Conservation (phyloP, 2,329 filamentous ascomycete species). For the Phaeoacremonium minimum region DNA sequence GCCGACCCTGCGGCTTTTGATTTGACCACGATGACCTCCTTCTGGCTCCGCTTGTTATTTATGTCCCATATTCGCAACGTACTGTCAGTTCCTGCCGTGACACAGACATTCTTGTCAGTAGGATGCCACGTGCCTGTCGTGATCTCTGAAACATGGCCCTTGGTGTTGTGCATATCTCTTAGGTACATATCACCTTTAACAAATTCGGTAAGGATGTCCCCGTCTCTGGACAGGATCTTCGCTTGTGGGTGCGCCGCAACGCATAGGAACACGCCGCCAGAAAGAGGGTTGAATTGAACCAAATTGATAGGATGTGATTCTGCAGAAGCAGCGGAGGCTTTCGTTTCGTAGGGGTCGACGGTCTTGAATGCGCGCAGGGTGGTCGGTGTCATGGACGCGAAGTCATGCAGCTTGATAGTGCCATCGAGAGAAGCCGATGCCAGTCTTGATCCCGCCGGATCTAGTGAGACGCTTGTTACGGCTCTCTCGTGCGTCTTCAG, state of each 20-base stretch:
- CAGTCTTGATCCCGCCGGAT: conserved; percentile 79
- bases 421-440: conserved; percentile 91
- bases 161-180: conserved; percentile 95
- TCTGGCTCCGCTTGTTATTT: conserved; percentile 84
- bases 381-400: conserved; percentile 90
- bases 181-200: conserved; percentile 98
- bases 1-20: conserved; percentile 84
- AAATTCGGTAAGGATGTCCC: conserved; percentile 80
- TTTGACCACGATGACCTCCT: conserved; percentile 93
- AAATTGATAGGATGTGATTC: conserved; percentile 89
- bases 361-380: conserved; percentile 92
- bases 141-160: conserved; percentile 90
- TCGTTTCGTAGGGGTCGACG: conserved; percentile 79
- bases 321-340: conserved; percentile 60
- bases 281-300: conserved; percentile 78
- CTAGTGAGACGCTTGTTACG: conserved; percentile 78
- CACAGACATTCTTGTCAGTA: conserved; percentile 74
- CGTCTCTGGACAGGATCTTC: conserved; percentile 84
- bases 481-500: conserved; percentile 89
- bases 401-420: conserved; percentile 88
- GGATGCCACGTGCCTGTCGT: conserved; percentile 90
- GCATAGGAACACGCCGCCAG: conserved; percentile 77
- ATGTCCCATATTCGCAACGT: conserved; percentile 96
- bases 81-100: conserved; percentile 91
- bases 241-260: conserved; percentile 87